Conservation (phyloP, 306 rosid species). For the Pyrus communis region DNA sequence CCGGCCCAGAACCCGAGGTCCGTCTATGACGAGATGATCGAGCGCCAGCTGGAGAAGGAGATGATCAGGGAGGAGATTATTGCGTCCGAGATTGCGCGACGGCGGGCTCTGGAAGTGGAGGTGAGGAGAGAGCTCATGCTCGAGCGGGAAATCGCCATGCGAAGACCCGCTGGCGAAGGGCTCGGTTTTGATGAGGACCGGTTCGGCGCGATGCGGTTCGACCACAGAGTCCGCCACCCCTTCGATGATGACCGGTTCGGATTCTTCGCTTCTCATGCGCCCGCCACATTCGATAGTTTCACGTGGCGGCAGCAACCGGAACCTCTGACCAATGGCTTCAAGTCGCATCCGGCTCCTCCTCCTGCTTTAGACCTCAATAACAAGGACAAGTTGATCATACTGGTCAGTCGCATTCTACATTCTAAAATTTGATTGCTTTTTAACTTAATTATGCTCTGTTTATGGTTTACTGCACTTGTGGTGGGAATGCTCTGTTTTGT, state of each 20-base stretch:
- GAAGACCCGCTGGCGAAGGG: background rate
- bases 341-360: background rate
- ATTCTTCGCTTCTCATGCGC: background rate
- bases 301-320: background rate
- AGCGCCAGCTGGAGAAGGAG: conserved; percentile 38
- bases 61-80: conserved; percentile 40
- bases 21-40: background rate
- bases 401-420: conserved; percentile 21
- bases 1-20: background rate
- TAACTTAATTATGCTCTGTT: background rate
- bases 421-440: background rate
- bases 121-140: conserved; percentile 42
- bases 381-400: conserved; percentile 25
- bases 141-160: conserved; percentile 29
- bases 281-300: background rate
- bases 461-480: background rate
- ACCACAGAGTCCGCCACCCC: conserved; percentile 2
- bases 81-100: conserved; percentile 15
- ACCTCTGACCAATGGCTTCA: background rate
- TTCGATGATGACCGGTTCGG: background rate
- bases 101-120: conserved; percentile 41
- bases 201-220: background rate
- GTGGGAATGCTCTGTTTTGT: background rate
- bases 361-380: background rate
- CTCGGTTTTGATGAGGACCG: background rate